Conservation (phyloP, 2,329 filamentous ascomycete species). For the Emmonsiellopsis sp. region DNA sequence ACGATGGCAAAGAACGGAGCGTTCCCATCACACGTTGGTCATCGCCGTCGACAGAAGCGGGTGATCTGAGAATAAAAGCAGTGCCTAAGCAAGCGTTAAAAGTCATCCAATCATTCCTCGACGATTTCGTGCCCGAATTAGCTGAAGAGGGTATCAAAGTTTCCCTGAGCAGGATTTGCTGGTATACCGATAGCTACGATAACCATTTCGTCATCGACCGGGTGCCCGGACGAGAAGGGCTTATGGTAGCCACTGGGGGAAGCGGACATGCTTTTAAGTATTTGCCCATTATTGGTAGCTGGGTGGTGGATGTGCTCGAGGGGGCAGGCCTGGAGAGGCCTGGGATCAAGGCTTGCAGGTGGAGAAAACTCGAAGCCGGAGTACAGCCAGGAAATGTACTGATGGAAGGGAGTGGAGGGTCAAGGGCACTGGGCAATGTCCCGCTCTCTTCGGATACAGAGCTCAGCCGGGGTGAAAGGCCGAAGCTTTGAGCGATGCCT, state of each 20-base stretch:
- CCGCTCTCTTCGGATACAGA: no score
- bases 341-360: slow-evolving; percentile 15
- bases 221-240: slow-evolving; percentile 40
- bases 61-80: no score
- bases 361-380: slow-evolving; percentile 13
- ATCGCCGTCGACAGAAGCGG: slow-evolving; percentile 5
- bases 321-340: slow-evolving; percentile 24
- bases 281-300: slow-evolving; percentile 48
- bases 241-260: slow-evolving; percentile 54
- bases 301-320: slow-evolving; percentile 45
- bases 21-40: slow-evolving; percentile 34
- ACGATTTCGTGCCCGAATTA: slow-evolving; percentile 38
- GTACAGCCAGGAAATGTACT: slow-evolving; percentile 14
- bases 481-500: no score
- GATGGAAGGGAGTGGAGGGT: slow-evolving; percentile 15
- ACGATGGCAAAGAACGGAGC: slow-evolving; percentile 31
- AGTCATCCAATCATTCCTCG: slow-evolving; percentile 26
- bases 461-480: no score
- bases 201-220: slow-evolving; percentile 49
- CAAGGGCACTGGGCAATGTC: slow-evolving; percentile 13
- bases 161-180: slow-evolving; percentile 42
- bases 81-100: slow-evolving; percentile 21
- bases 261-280: slow-evolving; percentile 57
- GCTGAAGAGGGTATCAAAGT: slow-evolving; percentile 26
- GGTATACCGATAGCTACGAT: slow-evolving; percentile 49